Conservation (phyloP, 305 asterid species). For the Fraxinus sp. region DNA sequence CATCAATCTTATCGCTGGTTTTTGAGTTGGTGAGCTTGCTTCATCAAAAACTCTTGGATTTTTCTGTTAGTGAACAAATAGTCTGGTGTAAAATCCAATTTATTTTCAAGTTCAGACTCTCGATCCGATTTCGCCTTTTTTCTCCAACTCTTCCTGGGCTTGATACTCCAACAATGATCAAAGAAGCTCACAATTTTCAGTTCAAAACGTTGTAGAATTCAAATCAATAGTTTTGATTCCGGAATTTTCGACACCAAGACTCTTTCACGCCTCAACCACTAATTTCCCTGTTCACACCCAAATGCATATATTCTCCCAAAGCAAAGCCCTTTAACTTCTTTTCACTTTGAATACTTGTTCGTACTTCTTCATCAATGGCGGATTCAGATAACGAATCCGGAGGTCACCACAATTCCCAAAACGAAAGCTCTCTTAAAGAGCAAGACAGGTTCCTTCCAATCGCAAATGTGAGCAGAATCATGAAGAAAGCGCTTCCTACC, state of each 20-base stretch:
- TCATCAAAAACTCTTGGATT: neutral
- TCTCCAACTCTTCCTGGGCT: neutral
- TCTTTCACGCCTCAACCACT: neutral
- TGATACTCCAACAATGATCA: neutral
- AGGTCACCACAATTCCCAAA: constrained; percentile 42
- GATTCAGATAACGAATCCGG: constrained; percentile 89
- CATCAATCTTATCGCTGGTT: neutral
- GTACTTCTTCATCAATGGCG: constrained; percentile 40
- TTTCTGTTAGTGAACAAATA: neutral
- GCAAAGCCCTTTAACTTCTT: neutral
- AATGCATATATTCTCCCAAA: neutral
- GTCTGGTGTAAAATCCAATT: neutral
- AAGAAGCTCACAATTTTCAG: neutral
- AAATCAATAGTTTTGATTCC: neutral
- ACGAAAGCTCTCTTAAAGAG: constrained; percentile 57
- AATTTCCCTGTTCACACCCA: neutral
- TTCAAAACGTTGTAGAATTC: neutral
- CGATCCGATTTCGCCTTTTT: neutral
- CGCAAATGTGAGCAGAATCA: constrained; percentile 79
- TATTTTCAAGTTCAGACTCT: neutral
- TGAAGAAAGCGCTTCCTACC: constrained; percentile 82
- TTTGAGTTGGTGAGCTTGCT: neutral
- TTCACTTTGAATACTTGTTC: neutral
- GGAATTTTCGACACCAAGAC: neutral
- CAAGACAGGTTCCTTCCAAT: constrained; percentile 83